Conservation (phyloP, 23 red algal genomes). For the Gracilaria domingensis region DNA sequence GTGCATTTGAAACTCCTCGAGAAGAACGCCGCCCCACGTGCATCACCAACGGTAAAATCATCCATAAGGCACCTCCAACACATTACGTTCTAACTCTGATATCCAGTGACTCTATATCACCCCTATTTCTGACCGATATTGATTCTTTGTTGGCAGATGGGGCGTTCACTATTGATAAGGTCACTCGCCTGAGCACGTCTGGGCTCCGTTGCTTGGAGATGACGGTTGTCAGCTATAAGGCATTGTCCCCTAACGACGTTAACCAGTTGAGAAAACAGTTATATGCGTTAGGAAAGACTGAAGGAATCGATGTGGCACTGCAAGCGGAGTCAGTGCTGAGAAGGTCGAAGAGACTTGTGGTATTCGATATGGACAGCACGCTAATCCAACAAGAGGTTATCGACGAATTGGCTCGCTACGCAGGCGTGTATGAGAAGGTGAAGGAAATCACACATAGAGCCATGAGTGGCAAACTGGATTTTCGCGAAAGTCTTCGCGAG, state of each 20-base stretch:
- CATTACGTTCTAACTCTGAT: slow-evolving; percentile 83
- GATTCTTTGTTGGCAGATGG: slow-evolving; percentile 53
- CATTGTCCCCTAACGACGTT: slow-evolving; percentile 42
- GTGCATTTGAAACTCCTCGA: background rate
- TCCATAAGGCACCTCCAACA: background rate
- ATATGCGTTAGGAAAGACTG: slow-evolving; percentile 79
- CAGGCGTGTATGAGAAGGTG: slow-evolving; percentile 94
- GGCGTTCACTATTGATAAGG: slow-evolving; percentile 64
- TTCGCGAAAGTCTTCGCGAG: slow-evolving; percentile 85
- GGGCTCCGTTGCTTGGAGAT: slow-evolving; percentile 79
- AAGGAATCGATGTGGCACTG: slow-evolving; percentile 84
- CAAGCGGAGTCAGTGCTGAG: slow-evolving; percentile 87
- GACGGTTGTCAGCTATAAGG: slow-evolving; percentile 18
- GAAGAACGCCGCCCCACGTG: background rate
- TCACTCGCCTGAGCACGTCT: slow-evolving; percentile 65
- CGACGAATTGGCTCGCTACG: slow-evolving; percentile 96
- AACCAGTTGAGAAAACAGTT: slow-evolving; percentile 78
- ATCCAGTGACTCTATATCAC: slow-evolving; percentile 39
- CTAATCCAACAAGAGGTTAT: slow-evolving; percentile 99
- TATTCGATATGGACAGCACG: slow-evolving; percentile 99
- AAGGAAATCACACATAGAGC: slow-evolving; percentile 92
- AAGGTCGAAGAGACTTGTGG: slow-evolving; percentile 89
- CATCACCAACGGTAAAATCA: background rate
- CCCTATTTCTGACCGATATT: slow-evolving; percentile 62
- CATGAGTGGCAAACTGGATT: slow-evolving; percentile 94